Evolutionary conservation across 2,329 filamentous ascomycete genomes (phyloP).

Genomic region (Colletotrichum sp.): DNA sequence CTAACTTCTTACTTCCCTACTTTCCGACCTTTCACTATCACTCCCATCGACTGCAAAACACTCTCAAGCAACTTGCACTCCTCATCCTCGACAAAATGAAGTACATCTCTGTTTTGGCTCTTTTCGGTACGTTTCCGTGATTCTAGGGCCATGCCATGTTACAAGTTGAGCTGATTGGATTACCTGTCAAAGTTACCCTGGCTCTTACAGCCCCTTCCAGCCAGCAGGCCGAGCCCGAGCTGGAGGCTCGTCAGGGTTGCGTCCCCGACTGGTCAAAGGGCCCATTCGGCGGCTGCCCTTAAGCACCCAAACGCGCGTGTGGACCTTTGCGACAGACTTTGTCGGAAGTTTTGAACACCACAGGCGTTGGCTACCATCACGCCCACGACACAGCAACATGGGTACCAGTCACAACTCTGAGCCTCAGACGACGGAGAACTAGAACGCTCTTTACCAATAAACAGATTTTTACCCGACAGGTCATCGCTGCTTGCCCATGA

Average conservation of each 20-base stretch:
- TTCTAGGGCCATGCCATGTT: neutral
- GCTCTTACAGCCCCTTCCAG: neutral
- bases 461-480: too few species aligned
- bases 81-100: neutral
- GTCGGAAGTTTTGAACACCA: neutral
- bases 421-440: too few species aligned
- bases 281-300: neutral
- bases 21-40: neutral
- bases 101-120: neutral
- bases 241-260: neutral
- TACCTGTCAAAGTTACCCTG: neutral
- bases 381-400: too few species aligned
- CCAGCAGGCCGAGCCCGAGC: neutral
- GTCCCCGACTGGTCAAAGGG: neutral
- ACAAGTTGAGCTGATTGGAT: neutral
- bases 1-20: neutral
- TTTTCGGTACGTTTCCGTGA: neutral
- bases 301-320: neutral
- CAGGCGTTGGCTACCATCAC: rapidly evolving
- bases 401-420: too few species aligned
- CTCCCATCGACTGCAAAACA: neutral
- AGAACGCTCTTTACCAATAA: too few species aligned
- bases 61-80: neutral
- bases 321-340: too few species aligned
- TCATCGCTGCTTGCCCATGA: too few species aligned